These are phyloP conservation scores for Neopestalotiopsis sp. DNA, from an alignment of 2,329 filamentous ascomycete species.

Conservation along the genomic window DNA sequence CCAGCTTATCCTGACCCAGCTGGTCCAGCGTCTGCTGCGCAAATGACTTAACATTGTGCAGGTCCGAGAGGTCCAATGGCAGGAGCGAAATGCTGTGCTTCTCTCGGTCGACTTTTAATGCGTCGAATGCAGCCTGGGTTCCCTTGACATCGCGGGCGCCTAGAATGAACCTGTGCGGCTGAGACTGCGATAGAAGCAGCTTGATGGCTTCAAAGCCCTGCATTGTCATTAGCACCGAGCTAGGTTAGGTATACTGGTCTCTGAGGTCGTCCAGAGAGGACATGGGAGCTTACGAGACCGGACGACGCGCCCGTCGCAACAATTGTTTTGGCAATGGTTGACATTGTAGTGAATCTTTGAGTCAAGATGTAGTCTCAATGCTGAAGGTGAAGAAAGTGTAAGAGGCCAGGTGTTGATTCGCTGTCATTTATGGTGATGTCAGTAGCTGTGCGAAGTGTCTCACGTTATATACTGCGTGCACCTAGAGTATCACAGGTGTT, in stretches of 20 bases:
- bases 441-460: neutral
- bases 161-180: constrained; percentile 55
- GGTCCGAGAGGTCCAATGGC: constrained; percentile 53
- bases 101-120: constrained; percentile 45
- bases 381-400: no score
- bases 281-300: constrained; percentile 46
- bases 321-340: constrained; percentile 51
- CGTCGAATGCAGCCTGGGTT: constrained; percentile 48
- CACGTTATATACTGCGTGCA: neutral
- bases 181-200: constrained; percentile 50
- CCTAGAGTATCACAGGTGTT: neutral
- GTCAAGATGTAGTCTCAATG: neutral
- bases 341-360: constrained; percentile 34
- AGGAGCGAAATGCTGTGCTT: constrained; percentile 50
- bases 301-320: constrained; percentile 57
- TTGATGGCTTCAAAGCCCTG: constrained; percentile 60
- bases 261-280: neutral
- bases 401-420: neutral
- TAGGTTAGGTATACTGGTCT: neutral
- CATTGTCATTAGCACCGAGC: neutral
- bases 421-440: neutral
- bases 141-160: constrained; percentile 51
- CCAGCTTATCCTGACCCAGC: constrained; percentile 45
- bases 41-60: constrained; percentile 52
- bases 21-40: constrained; percentile 45